phyloP scores from a whole-genome alignment of 768 basidiomycete species.

The Coprinopsis sp. region DNA sequence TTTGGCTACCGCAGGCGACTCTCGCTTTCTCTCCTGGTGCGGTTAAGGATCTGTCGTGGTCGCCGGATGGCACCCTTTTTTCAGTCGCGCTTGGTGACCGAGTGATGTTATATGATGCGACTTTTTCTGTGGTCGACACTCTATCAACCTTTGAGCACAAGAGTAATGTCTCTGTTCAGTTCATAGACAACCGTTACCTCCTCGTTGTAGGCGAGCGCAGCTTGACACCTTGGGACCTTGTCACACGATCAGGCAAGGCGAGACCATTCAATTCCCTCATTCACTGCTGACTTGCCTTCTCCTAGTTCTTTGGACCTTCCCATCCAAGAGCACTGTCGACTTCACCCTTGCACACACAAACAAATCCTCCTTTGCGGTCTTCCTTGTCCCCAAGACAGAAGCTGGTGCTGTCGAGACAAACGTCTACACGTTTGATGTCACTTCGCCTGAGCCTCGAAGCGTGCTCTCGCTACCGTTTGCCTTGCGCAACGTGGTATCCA shows the following conservation, averaged over 20 bases:
- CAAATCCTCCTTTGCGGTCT: slow-evolving; percentile 55
- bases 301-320: slow-evolving; percentile 59
- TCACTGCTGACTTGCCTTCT: slow-evolving; percentile 4
- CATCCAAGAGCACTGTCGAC: slow-evolving; percentile 31
- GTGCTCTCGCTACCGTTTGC: slow-evolving; percentile 53
- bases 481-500: slow-evolving; percentile 46
- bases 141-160: slow-evolving; percentile 55
- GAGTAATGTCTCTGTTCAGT: slow-evolving; percentile 43
- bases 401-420: slow-evolving; percentile 31
- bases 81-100: slow-evolving; percentile 64
- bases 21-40: slow-evolving; percentile 63
- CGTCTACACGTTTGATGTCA: slow-evolving; percentile 45
- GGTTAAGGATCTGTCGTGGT: slow-evolving; percentile 70
- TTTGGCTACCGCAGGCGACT: slow-evolving; percentile 78
- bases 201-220: slow-evolving; percentile 45
- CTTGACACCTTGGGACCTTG: slow-evolving; percentile 69
- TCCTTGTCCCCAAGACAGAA: slow-evolving; percentile 32
- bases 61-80: slow-evolving; percentile 81
- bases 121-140: slow-evolving; percentile 51
- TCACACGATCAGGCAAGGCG: slow-evolving; percentile 58
- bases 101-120: slow-evolving; percentile 72
- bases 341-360: slow-evolving; percentile 51
- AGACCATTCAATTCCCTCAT: too few relatives aligned
- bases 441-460: slow-evolving; percentile 41
- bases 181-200: slow-evolving; percentile 73